These are phyloP conservation scores for Cladophialophora bantiana DNA, from an alignment of 2,329 filamentous ascomycete genomes.

Conservation along the genomic window DNA sequence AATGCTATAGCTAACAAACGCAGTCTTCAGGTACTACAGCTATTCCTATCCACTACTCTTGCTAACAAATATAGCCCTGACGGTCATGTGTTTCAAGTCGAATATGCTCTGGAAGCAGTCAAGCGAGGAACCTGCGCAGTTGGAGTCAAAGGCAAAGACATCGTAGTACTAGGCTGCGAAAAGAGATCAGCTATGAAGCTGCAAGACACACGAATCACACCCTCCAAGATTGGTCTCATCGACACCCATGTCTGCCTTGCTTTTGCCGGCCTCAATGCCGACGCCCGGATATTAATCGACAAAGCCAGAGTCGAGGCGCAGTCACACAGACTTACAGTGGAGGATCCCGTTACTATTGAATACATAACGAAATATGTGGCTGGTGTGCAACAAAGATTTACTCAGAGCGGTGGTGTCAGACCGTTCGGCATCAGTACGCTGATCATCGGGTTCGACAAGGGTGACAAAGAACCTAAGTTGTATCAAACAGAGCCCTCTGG, in stretches of 20 bases:
- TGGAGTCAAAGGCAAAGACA: conserved; percentile 91
- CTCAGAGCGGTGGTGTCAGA: conserved; percentile 95
- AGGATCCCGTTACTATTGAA: conserved; percentile 96
- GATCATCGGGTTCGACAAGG: conserved; percentile 97
- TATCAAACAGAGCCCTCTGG: conserved; percentile 99
- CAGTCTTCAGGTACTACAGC: conserved; percentile 45
- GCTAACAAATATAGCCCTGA: conserved; percentile 79
- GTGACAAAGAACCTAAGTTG: conserved; percentile 83
- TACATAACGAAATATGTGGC: conserved; percentile 99
- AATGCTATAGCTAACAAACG: conserved; percentile 31
- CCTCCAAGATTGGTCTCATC: conserved; percentile 96
- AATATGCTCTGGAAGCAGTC: conserved; percentile 98
- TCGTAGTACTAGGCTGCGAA: conserved; percentile 96
- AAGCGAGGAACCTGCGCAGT: conserved; percentile 99
- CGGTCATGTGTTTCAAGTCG: conserved; percentile 99
- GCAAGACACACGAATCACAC: conserved; percentile 98
- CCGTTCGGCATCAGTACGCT: conserved; percentile 99
- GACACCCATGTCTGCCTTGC: conserved; percentile 96
- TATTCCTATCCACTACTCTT: conserved; percentile 18
- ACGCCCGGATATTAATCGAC: conserved; percentile 97
- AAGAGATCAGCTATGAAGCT: conserved; percentile 99
- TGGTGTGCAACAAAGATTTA: conserved; percentile 97
- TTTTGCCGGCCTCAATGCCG: conserved; percentile 95
- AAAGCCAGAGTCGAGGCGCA: conserved; percentile 97
- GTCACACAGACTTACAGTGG: conserved; percentile 94